Evolutionary conservation across 306 rosid genomes (phyloP).

Genomic region (Luffa acutangula): DNA sequence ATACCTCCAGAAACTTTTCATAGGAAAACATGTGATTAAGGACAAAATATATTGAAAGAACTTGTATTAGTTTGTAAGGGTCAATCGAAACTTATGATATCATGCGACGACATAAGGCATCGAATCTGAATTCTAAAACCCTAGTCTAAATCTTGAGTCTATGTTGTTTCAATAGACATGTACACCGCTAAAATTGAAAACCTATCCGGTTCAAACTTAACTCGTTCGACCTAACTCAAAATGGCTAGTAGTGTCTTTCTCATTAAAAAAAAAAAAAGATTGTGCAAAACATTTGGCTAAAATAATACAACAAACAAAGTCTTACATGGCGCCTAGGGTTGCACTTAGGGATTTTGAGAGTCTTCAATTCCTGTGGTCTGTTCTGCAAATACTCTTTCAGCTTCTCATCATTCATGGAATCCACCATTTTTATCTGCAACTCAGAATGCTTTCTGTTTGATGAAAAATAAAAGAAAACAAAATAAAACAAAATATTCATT

Average conservation of each 20-base stretch:
- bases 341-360: conserved; percentile 16
- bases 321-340: conserved; percentile 11
- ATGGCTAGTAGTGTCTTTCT: neutral
- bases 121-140: neutral
- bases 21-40: neutral
- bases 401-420: conserved; percentile 17
- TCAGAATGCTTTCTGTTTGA: neutral
- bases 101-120: too few species aligned
- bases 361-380: conserved; percentile 21
- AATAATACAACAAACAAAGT: neutral
- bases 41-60: neutral
- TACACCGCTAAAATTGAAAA: neutral
- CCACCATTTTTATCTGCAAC: conserved; percentile 22
- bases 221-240: neutral
- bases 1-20: too few species aligned
- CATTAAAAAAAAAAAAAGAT: too few species aligned
- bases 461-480: neutral
- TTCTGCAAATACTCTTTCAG: conserved; percentile 14
- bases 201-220: neutral
- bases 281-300: neutral
- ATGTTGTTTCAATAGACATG: too few species aligned
- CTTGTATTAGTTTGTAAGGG: neutral
- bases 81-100: too few species aligned
- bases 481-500: neutral
- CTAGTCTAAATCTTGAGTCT: neutral